Conservation (phyloP, 1,139 yeast genomes). For the Yamadazyma siamensis region DNA sequence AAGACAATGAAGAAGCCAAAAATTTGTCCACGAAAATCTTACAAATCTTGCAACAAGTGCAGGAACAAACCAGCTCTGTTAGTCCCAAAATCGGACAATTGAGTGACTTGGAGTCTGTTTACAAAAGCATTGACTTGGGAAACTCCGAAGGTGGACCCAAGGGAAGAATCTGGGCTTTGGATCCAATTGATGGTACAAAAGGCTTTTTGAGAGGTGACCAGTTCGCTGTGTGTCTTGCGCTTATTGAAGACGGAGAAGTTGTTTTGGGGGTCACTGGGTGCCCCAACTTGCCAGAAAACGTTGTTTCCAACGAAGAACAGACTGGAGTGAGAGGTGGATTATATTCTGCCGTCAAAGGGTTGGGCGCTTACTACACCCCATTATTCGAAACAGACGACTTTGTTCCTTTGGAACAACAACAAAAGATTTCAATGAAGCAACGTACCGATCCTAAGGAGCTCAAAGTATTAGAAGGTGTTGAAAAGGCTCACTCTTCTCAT, state of each 20-base stretch:
- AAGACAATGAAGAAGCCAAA: conserved; percentile 34
- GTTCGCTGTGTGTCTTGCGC: conserved; percentile 91
- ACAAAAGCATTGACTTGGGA: conserved; percentile 73
- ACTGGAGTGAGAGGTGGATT: conserved; percentile 57
- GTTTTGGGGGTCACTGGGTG: conserved; percentile 93
- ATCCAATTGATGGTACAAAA: conserved; percentile 97
- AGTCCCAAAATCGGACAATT: conserved; percentile 38
- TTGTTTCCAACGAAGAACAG: conserved; percentile 35
- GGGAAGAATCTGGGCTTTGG: conserved; percentile 95
- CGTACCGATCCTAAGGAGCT: conserved; percentile 43
- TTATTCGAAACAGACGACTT: conserved; percentile 30
- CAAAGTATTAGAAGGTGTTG: conserved; percentile 93
- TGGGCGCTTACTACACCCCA: conserved; percentile 66
- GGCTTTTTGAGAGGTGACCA: conserved; percentile 96
- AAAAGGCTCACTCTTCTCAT: conserved; percentile 91
- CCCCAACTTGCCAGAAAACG: conserved; percentile 72
- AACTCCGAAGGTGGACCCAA: conserved; percentile 68
- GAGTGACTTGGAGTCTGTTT: conserved; percentile 46
- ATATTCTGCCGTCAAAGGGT: conserved; percentile 71
- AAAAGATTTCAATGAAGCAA: conserved; percentile 42
- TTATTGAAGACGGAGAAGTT: conserved; percentile 81
- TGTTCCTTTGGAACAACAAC: conserved; percentile 36
- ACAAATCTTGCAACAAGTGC: conserved; percentile 46
- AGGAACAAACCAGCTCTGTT: conserved; percentile 20
- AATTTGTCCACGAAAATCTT: conserved; percentile 44